Evolutionary conservation across 1,139 yeast species (phyloP), one percentile per base, ranked within the genome.

Genomic region (Arxiozyma telluris): DNA sequence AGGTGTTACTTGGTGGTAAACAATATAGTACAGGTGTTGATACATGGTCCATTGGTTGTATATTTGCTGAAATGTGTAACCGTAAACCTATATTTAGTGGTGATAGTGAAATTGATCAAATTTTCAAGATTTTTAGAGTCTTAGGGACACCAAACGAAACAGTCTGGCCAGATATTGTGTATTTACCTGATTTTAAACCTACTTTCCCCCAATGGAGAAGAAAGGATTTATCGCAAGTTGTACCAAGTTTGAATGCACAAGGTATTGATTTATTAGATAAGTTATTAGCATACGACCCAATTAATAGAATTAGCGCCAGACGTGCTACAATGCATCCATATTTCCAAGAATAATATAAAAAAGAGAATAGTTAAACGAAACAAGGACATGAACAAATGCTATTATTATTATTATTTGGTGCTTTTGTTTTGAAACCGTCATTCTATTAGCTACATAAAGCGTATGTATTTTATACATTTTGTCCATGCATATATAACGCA

Each of bases 21-120:
- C 98, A 93, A 71, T 93, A 93, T 71, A 88, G 96, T 51, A 93
- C 98, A 0, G 98, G 98, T 30, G 98, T 93, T 51, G 99, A 93
- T 70, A 90, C 94, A 85, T 93, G 99, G 99, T 88, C 96, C 20
- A 88, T 90, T 56, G 99, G 99, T 23, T 91, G 98, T 71, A 93
- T 93, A 55, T 93, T 94, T 73, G 98, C 98, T 6, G 99, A 93
- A 71, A 91, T 93, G 98, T 93, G 94, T 63, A 89, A 91, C 67
- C 79, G 98, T 59, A 89, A 89, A 71, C 98, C 99, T 11, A 73
- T 93, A 52, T 93, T 93, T 73, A 96, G 98, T 1, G 99, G 98
- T 38, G 98, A 93, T 71, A 88, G 96, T 18, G 98, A 93, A 71
- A 93, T 93, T 69, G 98, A 93, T 70, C 97, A 93, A 74, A 93